Conservation (phyloP, 192 early-diverging fungal genomes). For the Neocallimastix lanati region DNA sequence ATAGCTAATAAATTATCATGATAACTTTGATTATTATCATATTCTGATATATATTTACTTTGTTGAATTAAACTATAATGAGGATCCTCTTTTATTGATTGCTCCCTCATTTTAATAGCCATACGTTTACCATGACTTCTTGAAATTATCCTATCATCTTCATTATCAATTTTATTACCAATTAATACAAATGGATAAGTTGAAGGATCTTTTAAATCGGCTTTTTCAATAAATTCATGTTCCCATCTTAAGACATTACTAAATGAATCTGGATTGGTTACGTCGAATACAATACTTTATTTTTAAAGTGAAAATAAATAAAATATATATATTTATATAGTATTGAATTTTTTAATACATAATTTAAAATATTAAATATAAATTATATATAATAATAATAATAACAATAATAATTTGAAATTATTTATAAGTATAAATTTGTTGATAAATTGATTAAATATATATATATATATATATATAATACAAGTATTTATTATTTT, state of each 20-base stretch:
- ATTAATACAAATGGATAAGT: slow-evolving; percentile 21
- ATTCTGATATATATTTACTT: neutral
- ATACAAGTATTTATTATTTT: no score
- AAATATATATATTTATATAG: no score
- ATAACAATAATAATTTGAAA: no score
- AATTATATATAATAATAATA: no score
- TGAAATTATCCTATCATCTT: neutral
- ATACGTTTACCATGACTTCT: slow-evolving; percentile 10
- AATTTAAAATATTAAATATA: no score
- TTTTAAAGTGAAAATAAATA: no score
- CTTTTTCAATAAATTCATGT: slow-evolving; percentile 12
- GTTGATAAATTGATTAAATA: no score
- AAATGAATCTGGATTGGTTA: slow-evolving; percentile 14
- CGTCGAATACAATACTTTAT: slow-evolving; percentile 24
- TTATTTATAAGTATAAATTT: no score
- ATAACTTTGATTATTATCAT: neutral
- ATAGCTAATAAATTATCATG: neutral
- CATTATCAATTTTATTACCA: slow-evolving; percentile 20
- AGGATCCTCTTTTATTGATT: neutral
- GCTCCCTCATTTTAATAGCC: slow-evolving; percentile 6
- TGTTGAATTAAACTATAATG: neutral
- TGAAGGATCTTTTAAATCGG: slow-evolving; percentile 13
- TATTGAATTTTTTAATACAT: no score
- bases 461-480: no score
- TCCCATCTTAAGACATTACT: slow-evolving; percentile 13